Conservation (phyloP, 208 protist genomes). For the Acanthamoeba polyphaga region DNA sequence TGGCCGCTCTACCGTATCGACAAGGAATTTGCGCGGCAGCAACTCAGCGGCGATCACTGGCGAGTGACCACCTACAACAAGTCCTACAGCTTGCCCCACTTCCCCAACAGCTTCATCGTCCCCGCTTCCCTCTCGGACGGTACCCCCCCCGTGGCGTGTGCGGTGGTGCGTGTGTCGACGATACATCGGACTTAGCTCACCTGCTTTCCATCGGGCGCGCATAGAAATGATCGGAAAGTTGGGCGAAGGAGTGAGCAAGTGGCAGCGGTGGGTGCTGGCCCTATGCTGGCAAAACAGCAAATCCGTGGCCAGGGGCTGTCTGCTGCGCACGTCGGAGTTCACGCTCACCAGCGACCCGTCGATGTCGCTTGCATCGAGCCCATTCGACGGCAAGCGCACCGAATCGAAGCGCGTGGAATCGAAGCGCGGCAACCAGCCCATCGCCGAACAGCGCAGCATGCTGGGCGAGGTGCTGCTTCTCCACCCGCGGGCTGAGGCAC, state of each 20-base stretch:
- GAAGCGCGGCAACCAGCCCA: neutral
- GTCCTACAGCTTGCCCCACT: neutral
- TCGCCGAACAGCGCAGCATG: neutral
- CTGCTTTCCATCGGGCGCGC: no score
- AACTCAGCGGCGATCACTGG: neutral
- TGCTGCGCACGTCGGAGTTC: neutral
- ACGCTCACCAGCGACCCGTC: neutral
- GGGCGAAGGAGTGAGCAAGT: neutral
- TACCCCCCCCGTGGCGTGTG: neutral
- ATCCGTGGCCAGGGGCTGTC: neutral
- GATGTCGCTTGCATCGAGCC: neutral
- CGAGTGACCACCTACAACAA: slow-evolving; percentile 1
- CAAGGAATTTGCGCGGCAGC: slow-evolving; percentile 26
- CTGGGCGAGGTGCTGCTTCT: slow-evolving; percentile 2
- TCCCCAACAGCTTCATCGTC: slow-evolving; percentile 32
- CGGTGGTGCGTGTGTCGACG: neutral
- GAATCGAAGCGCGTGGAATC: neutral
- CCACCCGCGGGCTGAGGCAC: neutral
- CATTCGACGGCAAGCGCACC: neutral
- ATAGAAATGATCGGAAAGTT: neutral
- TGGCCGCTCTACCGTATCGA: slow-evolving; percentile 47
- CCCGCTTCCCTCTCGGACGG: slow-evolving; percentile 38
- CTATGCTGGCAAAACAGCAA: slow-evolving; percentile 22
- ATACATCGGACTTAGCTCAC: neutral
- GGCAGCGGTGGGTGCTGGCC: slow-evolving; percentile 5